phyloP scores from a whole-genome alignment of 2,329 filamentous ascomycete genomes.

The Didymella exigua region DNA sequence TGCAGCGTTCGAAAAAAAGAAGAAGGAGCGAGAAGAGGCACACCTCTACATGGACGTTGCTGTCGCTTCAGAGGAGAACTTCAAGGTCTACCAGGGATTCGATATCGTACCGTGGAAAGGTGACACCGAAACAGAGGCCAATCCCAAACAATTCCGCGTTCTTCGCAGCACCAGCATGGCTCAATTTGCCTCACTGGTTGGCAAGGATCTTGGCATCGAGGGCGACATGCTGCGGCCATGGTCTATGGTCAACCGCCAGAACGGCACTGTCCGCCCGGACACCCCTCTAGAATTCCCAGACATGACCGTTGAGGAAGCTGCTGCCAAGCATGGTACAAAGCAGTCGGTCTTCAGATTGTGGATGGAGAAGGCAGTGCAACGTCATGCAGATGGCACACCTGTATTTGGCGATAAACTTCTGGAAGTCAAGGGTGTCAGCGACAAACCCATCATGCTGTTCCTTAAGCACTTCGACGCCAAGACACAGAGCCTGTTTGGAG shows the following conservation, averaged over 20 bases:
- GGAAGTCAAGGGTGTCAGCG: constrained; percentile 58
- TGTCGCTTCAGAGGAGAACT: constrained; percentile 81
- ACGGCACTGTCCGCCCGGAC: constrained; percentile 93
- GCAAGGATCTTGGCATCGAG: constrained; percentile 70
- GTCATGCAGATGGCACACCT: constrained; percentile 71
- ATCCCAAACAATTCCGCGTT: constrained; percentile 74
- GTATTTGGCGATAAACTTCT: constrained; percentile 71
- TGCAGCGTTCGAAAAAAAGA: constrained; percentile 72
- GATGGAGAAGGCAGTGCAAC: constrained; percentile 75
- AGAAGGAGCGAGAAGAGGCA: constrained; percentile 90
- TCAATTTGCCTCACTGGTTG: constrained; percentile 75
- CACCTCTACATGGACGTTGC: constrained; percentile 89
- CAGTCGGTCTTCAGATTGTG: constrained; percentile 76
- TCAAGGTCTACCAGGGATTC: constrained; percentile 79
- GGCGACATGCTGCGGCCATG: constrained; percentile 78
- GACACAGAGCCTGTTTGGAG: constrained; percentile 73
- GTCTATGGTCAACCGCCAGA: constrained; percentile 98
- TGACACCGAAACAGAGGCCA: constrained; percentile 64
- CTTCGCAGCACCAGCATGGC: constrained; percentile 76
- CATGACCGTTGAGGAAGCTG: constrained; percentile 70
- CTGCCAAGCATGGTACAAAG: constrained; percentile 71
- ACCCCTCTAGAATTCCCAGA: constrained; percentile 78
- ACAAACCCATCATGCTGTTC: constrained; percentile 77
- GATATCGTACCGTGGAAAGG: constrained; percentile 70
- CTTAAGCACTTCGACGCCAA: constrained; percentile 89